Evolutionary conservation across 1,284 basidiomycete species (phyloP), one percentile per base, ranked within the genome.

Genomic region (Tremellales sp.): DNA sequence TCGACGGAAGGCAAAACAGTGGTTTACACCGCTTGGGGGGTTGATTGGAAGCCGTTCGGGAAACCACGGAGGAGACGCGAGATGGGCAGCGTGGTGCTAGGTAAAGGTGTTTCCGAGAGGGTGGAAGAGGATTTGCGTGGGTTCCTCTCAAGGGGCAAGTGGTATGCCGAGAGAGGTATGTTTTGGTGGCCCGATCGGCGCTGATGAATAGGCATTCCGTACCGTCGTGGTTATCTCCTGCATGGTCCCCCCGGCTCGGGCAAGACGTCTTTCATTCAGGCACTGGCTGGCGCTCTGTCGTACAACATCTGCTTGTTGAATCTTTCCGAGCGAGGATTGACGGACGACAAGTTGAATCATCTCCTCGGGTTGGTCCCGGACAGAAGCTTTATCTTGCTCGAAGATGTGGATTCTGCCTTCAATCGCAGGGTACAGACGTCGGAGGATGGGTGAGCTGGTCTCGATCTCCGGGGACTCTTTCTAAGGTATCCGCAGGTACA

Each of bases 391-490:
- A 78, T 98, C 32, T 79, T 98, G 21, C 87, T 99, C 34, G 95
- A 99, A 70, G 95, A 99, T 59, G 83, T 99, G 7, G 95, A 99
- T 67, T 92, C 93, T n/a, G 95, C 93, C 0, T 98, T 99, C 72
- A 87, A 88, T 60, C 86, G 87, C 56, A 84, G 92, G 21, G 84
- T 88, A 4, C 89, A 88, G 70, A 88, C 85, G 1, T 82, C 80
- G 48, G 90, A 88, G 63, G 90, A 95, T 61, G 92, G 91, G 86
- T 90, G 39, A 42, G 72, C 62, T 40, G 31, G 19, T n/a, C 27
- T 18, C 5, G 14, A 8, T 25, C 13, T 24, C 22, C 31, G 22
- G 32, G 43, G 16, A 29, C 33, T 34, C 28, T 14, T 21, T 33
- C 24, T 19, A 26, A 16, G 35, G 36, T 45, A 19, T 25, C 6